Conservation (phyloP, 2,329 filamentous ascomycete genomes). For the Coniochaeta sp. region DNA sequence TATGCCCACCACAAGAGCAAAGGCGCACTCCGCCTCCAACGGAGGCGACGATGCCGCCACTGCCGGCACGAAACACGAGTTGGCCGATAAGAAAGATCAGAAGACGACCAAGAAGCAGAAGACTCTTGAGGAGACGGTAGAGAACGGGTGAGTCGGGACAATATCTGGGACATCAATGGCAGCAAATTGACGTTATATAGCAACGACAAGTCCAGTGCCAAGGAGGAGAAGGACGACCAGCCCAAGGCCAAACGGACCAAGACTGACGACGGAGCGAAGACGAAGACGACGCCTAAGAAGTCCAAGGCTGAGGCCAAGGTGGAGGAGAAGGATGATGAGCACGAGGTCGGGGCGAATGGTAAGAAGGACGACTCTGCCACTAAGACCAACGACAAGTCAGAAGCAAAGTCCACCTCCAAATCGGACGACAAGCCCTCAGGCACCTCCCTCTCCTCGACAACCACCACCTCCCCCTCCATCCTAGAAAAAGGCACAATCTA, state of each 20-base stretch:
- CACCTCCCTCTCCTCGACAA: conserved; percentile 11
- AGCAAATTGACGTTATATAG: neutral
- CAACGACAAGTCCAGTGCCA: neutral
- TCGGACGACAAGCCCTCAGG: conserved; percentile 22
- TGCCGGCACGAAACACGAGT: conserved; percentile 27
- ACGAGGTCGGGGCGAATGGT: conserved; percentile 7
- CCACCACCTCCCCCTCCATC: conserved; percentile 41
- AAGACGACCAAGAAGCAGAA: conserved; percentile 34
- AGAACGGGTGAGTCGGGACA: neutral
- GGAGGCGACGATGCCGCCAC: conserved; percentile 7
- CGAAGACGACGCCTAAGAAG: neutral
- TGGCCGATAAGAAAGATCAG: conserved; percentile 22
- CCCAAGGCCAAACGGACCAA: neutral
- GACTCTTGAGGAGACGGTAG: conserved; percentile 43
- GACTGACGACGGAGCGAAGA: neutral
- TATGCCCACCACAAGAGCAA: neutral
- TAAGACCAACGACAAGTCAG: conserved; percentile 7
- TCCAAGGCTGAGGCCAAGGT: conserved; percentile 4
- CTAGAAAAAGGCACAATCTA: conserved; percentile 87
- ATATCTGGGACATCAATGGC: too few relatives aligned
- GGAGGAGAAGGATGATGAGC: conserved; percentile 14
- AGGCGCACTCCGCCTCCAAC: neutral
- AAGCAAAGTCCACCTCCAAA: too few relatives aligned
- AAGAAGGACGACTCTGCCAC: conserved; percentile 12
- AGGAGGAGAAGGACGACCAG: conserved; percentile 10